Base-by-base conservation (phyloP, 129 eudicot genomes). In the Tagetes patula region DNA sequence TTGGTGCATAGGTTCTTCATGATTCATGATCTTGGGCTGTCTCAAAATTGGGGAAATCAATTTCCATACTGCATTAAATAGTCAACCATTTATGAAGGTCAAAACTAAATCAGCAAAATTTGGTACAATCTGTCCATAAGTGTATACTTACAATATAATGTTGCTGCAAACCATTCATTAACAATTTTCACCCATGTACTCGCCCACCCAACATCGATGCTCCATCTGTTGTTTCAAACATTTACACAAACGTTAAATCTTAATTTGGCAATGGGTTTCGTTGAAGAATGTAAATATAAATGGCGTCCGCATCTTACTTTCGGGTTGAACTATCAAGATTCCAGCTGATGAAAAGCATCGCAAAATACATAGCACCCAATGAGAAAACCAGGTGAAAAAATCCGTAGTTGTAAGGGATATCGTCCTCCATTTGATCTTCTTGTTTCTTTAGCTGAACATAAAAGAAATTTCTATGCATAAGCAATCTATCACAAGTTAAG, bases 171-270 rank as follows among this genome's bases (percentile, higher is more conserved):
- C 99, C 99, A 95, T 80, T 88, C 99, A 42, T 95, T 88, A 37
- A 95, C 89, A 38, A 95, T 87, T 83, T 88, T 95, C 73, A 95
- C 97, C 99, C 99, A 95, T 34, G 96, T 95, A 74, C 99, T 95
- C 62, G 99, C 88, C 99, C 99, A 95, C 3, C 99, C 99, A 37
- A 95, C 97, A 53, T 95, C 99, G 7, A 95, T 95, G 86, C 95
- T 90, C 97, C 97, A 95, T 84, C 97, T 95, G 80, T 67, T 53
- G 5, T 48, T 53, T 70, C 61, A 32, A 42, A 67, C 30, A 64
- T 47, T 37, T 60, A 46, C 42, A 59, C 66, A 33, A 67, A 68
- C 8, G n/a, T n/a, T 20, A 12, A 31, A 49, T 56, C 60, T 45
- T 66, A 8, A 71, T 14, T 30, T 48, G 7, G 62, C n/a, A 55